phyloP scores from a whole-genome alignment of 495 filamentous ascomycete species.

The Xylaria intraflava region DNA sequence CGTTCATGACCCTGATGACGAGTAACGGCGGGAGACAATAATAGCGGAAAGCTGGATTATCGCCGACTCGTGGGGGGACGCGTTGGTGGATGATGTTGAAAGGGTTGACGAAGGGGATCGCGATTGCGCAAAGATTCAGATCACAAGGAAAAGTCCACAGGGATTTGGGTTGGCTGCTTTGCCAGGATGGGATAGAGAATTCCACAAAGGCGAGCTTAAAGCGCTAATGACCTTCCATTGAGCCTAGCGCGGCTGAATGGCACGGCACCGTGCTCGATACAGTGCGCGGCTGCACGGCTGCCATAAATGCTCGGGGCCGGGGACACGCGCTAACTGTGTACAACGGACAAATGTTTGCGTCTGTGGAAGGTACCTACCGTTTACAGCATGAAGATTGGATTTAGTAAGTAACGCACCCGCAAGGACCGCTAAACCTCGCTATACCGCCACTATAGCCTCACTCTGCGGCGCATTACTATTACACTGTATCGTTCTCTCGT shows the following conservation, averaged over 20 bases:
- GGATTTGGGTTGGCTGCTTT: slow-evolving; percentile 9
- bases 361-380: too few relatives aligned
- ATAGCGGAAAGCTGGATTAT: background rate
- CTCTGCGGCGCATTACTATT: too few relatives aligned
- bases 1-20: slow-evolving; percentile 1
- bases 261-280: background rate
- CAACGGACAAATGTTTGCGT: too few relatives aligned
- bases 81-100: slow-evolving; percentile 1
- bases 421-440: too few relatives aligned
- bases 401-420: too few relatives aligned
- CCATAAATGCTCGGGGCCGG: too few relatives aligned
- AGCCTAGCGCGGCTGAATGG: slow-evolving; percentile 19
- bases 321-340: too few relatives aligned
- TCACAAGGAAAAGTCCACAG: slow-evolving; percentile 12
- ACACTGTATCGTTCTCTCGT: too few relatives aligned
- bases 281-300: background rate
- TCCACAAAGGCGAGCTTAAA: slow-evolving; percentile 13
- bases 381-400: too few relatives aligned
- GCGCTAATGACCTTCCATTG: background rate
- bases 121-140: slow-evolving; percentile 3
- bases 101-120: slow-evolving; percentile 3
- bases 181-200: slow-evolving; percentile 13
- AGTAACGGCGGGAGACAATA: background rate
- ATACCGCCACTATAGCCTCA: too few relatives aligned
- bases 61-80: background rate